A percentile compares a stretch with the other conserved stretches of the same genome.
Conservation (phyloP, 805 yeast species). For the Wickerhamomyces bisporus region DNA sequence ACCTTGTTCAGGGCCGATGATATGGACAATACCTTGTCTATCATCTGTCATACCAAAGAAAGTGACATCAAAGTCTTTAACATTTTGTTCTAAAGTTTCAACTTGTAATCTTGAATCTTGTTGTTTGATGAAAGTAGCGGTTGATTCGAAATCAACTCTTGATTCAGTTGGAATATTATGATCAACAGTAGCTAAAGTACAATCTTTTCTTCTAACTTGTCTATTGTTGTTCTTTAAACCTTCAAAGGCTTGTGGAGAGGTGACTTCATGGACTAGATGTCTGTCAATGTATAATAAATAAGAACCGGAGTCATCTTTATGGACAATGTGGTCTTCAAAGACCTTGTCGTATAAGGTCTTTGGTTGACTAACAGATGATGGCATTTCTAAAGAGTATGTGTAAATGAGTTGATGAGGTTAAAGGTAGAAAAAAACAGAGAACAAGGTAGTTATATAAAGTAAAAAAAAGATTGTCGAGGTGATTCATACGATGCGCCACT, state of each 20-base stretch:
- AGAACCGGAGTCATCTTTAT: conserved; percentile 83
- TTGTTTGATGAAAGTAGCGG: conserved; percentile 79
- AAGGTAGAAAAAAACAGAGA: neutral
- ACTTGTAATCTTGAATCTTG: conserved; percentile 92
- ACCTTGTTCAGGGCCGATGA: conserved; percentile 99
- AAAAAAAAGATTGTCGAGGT: too few species aligned
- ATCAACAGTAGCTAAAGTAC: conserved; percentile 93
- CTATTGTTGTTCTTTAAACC: conserved; percentile 88
- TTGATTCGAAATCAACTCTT: conserved; percentile 68
- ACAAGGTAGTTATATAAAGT: neutral
- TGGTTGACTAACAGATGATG: conserved; percentile 36
- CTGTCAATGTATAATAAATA: conserved; percentile 89
- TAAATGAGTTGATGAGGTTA: neutral
- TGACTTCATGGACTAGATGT: conserved; percentile 96
- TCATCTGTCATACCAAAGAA: conserved; percentile 92
- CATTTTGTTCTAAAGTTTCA: conserved; percentile 87
- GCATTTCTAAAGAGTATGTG: too few species aligned
- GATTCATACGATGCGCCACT: too few species aligned
- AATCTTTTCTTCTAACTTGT: conserved; percentile 83
- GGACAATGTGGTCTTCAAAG: conserved; percentile 90
- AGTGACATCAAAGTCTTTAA: conserved; percentile 81
- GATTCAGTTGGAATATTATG: conserved; percentile 95
- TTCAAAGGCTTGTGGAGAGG: conserved; percentile 98
- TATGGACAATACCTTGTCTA: conserved; percentile 97
- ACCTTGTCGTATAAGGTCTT: conserved; percentile 93